Base-by-base conservation (phyloP, 129 eudicot species). In the Arctium lappa region DNA sequence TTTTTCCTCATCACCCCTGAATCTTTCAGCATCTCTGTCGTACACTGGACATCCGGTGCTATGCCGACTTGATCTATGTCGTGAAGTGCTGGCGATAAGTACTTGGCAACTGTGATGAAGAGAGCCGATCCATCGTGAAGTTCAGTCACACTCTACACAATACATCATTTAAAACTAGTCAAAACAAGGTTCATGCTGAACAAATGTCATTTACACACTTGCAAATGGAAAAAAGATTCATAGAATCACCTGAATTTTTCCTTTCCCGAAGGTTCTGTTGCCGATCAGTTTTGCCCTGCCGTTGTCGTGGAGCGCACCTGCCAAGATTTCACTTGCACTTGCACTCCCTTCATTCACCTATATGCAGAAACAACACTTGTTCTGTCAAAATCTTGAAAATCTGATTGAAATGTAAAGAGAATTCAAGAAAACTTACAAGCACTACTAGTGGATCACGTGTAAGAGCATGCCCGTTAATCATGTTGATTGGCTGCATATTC, bases 271-370 rank as follows among this genome's bases (percentile, higher is more conserved):
- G 1, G 99, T 95, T 82, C 79, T 91, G 86, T 91, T 90, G 34
- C 99, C 98, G 13, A 95, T 88, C 33, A 95, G 97, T 76, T 87
- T 88, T 31, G 99, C 98, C 66, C 99, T 88, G 30, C 99, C 99
- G 80, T 95, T 93, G 76, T 95, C 99, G 44, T 95, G 99, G 3
- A 93, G 92, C 37, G 99, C 99, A 46, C 99, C 97, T 33, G 99
- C 99, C 73, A 95, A 86, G 42, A 95, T 95, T 88, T 95, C 99
- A 44, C 98, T 95, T 27, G 97, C 97, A 78, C 97, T 95, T 9
- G 97, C 98, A 73, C 99, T 95, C 46, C 97, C 95, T 81, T 95
- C 99, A 74, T 95, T 93, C 37, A 94, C 97, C 97, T 92, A 77
- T 84, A 68, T 73, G 50, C 33, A 65, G 10, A 34, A 12, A 37